Percentiles rank a stretch among this genome's conserved stretches.
These are phyloP conservation scores for Leishmania aethiopica DNA, from an alignment of 208 protist genomes.

Conservation along the genomic window DNA sequence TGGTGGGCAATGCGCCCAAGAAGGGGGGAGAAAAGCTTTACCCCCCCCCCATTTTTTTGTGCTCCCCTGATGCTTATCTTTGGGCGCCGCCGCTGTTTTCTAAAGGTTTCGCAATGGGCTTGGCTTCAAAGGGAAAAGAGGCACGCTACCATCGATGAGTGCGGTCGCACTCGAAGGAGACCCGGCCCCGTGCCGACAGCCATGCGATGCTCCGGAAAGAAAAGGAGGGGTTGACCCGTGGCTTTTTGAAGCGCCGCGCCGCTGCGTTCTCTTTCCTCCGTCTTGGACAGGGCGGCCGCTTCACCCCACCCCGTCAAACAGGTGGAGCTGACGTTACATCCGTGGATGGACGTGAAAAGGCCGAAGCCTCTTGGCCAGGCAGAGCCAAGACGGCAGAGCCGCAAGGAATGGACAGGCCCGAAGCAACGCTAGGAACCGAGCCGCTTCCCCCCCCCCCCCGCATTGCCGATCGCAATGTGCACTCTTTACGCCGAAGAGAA, in stretches of 20 bases:
- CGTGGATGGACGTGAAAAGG: background rate
- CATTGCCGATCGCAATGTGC: background rate
- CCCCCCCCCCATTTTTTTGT: too few relatives aligned
- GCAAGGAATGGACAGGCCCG: background rate
- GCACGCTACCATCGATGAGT: too few relatives aligned
- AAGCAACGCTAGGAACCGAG: background rate
- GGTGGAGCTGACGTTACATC: too few relatives aligned
- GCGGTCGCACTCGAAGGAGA: background rate
- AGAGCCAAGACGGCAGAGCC: background rate
- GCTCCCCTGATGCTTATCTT: rapidly evolving
- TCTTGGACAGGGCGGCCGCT: background rate
- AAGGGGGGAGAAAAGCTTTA: too few relatives aligned
- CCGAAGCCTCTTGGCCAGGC: background rate
- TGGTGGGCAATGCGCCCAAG: too few relatives aligned
- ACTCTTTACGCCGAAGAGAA: background rate
- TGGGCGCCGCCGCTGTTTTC: background rate
- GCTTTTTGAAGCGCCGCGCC: background rate
- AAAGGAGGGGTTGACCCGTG: background rate
- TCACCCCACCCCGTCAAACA: background rate
- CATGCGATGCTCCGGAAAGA: background rate
- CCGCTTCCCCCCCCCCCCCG: too few relatives aligned
- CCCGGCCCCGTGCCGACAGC: background rate
- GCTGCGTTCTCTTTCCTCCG: too few relatives aligned
- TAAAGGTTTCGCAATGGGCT: background rate
- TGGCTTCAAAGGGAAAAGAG: background rate